These are phyloP conservation scores for Trichothecium roseum DNA, from an alignment of 2,329 filamentous ascomycete species.

Conservation along the genomic window DNA sequence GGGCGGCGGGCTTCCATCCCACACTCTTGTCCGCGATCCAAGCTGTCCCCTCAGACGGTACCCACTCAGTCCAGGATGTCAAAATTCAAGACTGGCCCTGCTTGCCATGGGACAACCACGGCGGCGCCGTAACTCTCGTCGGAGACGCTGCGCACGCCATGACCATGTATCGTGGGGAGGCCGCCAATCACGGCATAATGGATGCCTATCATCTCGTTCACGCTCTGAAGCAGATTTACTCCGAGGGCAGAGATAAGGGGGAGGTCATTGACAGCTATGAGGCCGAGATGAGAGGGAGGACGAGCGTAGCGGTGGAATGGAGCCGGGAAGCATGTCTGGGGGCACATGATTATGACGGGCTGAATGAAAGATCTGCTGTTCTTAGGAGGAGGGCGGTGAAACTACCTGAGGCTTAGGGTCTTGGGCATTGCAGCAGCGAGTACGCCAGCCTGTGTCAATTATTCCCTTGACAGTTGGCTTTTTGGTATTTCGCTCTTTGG, in stretches of 20 bases:
- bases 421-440: no score
- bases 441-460: no score
- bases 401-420: constrained; percentile 1
- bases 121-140: constrained; percentile 33
- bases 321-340: constrained; percentile 21
- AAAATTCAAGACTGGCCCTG: constrained; percentile 25
- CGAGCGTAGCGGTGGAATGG: constrained; percentile 16
- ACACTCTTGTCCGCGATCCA: constrained; percentile 30
- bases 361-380: constrained; percentile 21
- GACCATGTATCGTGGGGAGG: constrained; percentile 40
- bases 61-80: constrained; percentile 20
- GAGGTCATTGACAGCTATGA: constrained; percentile 17
- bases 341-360: constrained; percentile 17
- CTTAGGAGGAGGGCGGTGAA: constrained; percentile 13
- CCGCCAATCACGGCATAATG: constrained; percentile 28
- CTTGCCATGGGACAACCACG: constrained; percentile 28
- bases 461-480: no score
- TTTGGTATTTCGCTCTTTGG: no score
- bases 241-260: constrained; percentile 5
- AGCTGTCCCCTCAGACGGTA: constrained; percentile 28
- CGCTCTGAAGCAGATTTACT: constrained; percentile 10
- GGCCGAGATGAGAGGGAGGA: constrained; percentile 17
- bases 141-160: constrained; percentile 50
- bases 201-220: constrained; percentile 21
- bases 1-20: constrained; percentile 19